Percentiles rank a stretch among this genome's conserved stretches.
Evolutionary conservation across 208 protist species (phyloP).

Genomic region (Trypanosoma cruzi): DNA sequence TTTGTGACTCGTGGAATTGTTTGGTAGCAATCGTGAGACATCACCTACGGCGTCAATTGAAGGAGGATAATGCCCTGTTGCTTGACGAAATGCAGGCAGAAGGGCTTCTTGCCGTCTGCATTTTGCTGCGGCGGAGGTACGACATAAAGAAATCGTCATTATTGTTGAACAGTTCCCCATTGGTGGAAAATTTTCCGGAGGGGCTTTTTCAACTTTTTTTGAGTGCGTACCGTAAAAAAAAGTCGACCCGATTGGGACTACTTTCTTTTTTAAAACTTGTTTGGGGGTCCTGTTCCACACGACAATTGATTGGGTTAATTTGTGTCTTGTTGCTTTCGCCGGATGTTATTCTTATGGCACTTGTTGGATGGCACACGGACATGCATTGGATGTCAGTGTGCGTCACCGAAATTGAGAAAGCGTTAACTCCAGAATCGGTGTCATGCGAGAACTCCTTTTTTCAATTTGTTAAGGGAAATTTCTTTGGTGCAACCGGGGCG

Average conservation of each 20-base stretch:
- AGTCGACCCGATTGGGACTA: slow-evolving; percentile 10
- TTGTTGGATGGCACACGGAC: slow-evolving; percentile 9
- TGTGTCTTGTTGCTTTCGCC: slow-evolving; percentile 21
- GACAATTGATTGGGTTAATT: slow-evolving; percentile 8
- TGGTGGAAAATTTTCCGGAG: slow-evolving; percentile 27
- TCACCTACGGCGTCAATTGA: neutral
- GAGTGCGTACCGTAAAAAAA: slow-evolving; percentile 3
- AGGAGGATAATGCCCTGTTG: neutral
- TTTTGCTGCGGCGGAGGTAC: slow-evolving; percentile 23
- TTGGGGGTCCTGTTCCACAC: slow-evolving; percentile 19
- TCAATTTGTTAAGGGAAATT: slow-evolving; percentile 17
- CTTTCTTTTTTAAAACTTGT: slow-evolving; percentile 25
- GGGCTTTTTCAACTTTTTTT: slow-evolving; percentile 10
- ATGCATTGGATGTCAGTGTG: slow-evolving; percentile 29
- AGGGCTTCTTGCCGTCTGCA: slow-evolving; percentile 18
- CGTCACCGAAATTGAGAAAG: slow-evolving; percentile 17
- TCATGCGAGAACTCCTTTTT: neutral
- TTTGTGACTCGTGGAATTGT: slow-evolving; percentile 32
- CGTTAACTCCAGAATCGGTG: neutral
- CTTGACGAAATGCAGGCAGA: slow-evolving; percentile 6
- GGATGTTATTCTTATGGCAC: slow-evolving; percentile 7
- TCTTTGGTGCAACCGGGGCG: slow-evolving; percentile 3
- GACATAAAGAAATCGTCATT: neutral
- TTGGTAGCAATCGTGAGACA: slow-evolving; percentile 16
- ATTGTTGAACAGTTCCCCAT: neutral